A percentile compares a stretch with the other conserved stretches of the same genome.
Evolutionary conservation across 202 grass and related monocot species (phyloP).

Genomic region (Elaeis oleifera): DNA sequence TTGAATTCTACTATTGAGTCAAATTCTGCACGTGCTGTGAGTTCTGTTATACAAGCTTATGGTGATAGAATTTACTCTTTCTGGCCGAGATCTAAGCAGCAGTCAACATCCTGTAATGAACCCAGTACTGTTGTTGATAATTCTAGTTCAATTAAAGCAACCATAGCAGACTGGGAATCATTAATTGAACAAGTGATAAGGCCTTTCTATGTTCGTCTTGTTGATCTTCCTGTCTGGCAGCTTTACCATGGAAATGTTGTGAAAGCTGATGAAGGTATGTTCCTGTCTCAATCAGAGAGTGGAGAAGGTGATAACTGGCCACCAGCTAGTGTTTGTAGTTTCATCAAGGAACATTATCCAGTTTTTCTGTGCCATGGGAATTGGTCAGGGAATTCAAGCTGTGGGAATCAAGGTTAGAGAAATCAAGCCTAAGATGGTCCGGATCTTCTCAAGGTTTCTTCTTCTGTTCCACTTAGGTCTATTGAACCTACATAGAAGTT

Average conservation of each 20-base stretch:
- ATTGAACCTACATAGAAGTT: constrained; percentile 88
- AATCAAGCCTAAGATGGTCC: constrained; percentile 91
- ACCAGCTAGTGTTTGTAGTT: constrained; percentile 84
- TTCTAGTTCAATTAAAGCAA: constrained; percentile 44
- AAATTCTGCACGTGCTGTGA: constrained; percentile 39
- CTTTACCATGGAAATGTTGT: constrained; percentile 84
- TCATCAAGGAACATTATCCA: constrained; percentile 97
- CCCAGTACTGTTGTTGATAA: constrained; percentile 29
- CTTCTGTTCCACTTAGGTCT: constrained; percentile 78
- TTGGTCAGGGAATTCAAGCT: constrained; percentile 83
- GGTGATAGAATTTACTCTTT: constrained; percentile 85
- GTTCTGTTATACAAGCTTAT: constrained; percentile 75
- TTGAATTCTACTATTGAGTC: constrained; percentile 54
- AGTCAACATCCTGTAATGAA: constrained; percentile 34
- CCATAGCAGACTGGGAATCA: constrained; percentile 67
- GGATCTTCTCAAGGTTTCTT: constrained; percentile 78
- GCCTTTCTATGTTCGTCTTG: constrained; percentile 83
- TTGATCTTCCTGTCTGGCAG: constrained; percentile 96
- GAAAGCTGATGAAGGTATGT: constrained; percentile 97
- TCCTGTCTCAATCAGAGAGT: constrained; percentile 65
- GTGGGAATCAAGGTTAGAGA: constrained; percentile 73
- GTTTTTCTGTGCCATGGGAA: constrained; percentile 96
- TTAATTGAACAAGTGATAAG: constrained; percentile 93
- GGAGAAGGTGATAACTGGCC: constrained; percentile 72
- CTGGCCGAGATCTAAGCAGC: constrained; percentile 87